These are phyloP conservation scores for Diaporthe ilicicola DNA, from an alignment of 2,329 filamentous ascomycete species.

Conservation along the genomic window DNA sequence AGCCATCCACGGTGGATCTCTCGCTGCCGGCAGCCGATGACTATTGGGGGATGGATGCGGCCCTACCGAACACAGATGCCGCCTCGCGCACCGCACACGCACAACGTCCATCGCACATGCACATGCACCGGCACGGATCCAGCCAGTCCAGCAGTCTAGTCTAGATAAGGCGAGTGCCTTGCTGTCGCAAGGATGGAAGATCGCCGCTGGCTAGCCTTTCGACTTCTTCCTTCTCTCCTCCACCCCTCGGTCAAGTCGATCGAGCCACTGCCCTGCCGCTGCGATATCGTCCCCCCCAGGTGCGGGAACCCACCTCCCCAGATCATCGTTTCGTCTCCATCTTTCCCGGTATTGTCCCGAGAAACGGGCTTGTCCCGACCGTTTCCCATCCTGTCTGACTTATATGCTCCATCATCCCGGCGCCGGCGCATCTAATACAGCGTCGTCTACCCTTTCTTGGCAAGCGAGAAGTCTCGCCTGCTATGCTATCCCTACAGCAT, in stretches of 20 bases:
- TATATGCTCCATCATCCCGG: conserved; percentile 20
- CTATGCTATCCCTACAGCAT: conserved; percentile 26
- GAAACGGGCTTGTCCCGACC: not conserved
- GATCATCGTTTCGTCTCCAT: not conserved
- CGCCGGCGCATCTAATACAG: not conserved
- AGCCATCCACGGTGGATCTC: not conserved
- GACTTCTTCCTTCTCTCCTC: not conserved
- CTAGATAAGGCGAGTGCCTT: conserved; percentile 25
- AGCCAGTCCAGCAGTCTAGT: conserved; percentile 12
- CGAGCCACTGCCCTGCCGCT: conserved; percentile 1
- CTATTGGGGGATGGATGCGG: not conserved
- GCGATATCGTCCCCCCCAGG: not conserved
- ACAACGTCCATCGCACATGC: not conserved
- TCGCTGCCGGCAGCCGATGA: conserved; percentile 10
- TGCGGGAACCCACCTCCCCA: not conserved
- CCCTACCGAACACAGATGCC: not conserved
- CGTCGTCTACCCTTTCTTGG: not conserved
- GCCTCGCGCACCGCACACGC: not conserved
- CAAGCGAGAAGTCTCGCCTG: conserved; percentile 20
- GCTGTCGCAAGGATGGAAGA: not conserved
- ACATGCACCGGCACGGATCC: not conserved
- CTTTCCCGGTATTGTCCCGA: not conserved
- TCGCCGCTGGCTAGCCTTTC: not conserved
- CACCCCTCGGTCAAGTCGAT: not conserved
- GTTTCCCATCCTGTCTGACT: not conserved